Evolutionary conservation across 768 basidiomycete species (phyloP).

Genomic region (Tylopilus cervinicoccineus): DNA sequence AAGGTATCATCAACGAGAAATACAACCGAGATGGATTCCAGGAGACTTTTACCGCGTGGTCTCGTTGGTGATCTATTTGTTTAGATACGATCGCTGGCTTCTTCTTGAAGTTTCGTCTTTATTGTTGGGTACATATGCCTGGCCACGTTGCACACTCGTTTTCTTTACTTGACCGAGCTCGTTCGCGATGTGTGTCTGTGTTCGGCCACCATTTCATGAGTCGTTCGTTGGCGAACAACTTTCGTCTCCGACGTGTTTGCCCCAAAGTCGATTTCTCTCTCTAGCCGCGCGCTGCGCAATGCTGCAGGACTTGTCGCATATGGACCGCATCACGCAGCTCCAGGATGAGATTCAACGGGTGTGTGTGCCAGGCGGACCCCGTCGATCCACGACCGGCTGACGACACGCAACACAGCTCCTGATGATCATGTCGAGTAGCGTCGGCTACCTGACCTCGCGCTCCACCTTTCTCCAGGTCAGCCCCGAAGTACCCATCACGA

Average conservation of each 20-base stretch:
- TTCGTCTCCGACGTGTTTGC: conserved; percentile 13
- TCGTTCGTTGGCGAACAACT: conserved; percentile 4
- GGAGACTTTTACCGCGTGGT: conserved; percentile 37
- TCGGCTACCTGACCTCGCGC: conserved; percentile 74
- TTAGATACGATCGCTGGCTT: too few relatives aligned
- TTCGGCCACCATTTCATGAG: background rate
- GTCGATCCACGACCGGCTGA: too few relatives aligned
- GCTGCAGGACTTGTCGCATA: conserved; percentile 90
- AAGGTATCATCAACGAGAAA: conserved; percentile 33
- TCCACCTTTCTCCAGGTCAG: conserved; percentile 78
- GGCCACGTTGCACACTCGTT: background rate
- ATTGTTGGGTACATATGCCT: background rate
- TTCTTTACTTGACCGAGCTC: too few relatives aligned
- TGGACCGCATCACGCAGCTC: conserved; percentile 95
- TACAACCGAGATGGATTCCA: conserved; percentile 44
- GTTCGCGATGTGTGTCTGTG: background rate
- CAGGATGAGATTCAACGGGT: conserved; percentile 94
- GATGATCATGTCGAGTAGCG: conserved; percentile 80
- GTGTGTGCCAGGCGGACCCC: too few relatives aligned
- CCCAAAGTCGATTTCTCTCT: conserved; percentile 8
- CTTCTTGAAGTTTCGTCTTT: background rate
- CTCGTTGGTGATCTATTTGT: conserved; percentile 18
- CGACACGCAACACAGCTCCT: conserved; percentile 74
- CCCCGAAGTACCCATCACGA: conserved; percentile 78
- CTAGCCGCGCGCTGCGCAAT: conserved; percentile 71